phyloP scores from a whole-genome alignment of 352 stramenopile species.

The Globisporangium lucens region DNA sequence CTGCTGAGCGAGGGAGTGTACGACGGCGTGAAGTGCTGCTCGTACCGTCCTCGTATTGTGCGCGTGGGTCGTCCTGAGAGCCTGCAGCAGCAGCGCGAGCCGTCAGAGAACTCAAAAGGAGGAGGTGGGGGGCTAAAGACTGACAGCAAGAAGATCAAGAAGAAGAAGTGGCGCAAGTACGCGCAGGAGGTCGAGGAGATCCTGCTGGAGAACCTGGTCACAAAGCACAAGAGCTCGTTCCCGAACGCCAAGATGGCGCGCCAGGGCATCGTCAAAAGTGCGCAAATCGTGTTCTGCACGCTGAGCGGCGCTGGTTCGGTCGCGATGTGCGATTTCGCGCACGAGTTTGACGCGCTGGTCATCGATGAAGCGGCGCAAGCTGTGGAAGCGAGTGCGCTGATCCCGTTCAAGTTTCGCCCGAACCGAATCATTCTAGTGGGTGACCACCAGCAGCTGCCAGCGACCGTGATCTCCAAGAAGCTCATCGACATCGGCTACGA shows the following conservation, averaged over 20 bases:
- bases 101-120: constrained; percentile 23
- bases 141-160: constrained; percentile 43
- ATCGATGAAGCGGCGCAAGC: constrained; percentile 98
- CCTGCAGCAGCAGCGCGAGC: constrained; percentile 30
- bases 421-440: constrained; percentile 83
- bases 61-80: constrained; percentile 65
- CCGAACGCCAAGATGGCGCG: constrained; percentile 49
- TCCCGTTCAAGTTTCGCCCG: constrained; percentile 93
- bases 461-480: constrained; percentile 95
- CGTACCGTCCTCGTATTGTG: constrained; percentile 65
- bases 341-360: constrained; percentile 95
- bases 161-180: constrained; percentile 76
- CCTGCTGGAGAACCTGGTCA: constrained; percentile 63
- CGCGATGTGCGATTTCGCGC: constrained; percentile 85
- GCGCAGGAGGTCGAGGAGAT: constrained; percentile 68
- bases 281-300: constrained; percentile 84
- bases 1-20: constrained; percentile 64
- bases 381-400: constrained; percentile 95
- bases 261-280: constrained; percentile 67
- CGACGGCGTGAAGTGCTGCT: constrained; percentile 40
- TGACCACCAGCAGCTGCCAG: constrained; percentile 97
- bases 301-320: constrained; percentile 76
- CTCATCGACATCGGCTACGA: constrained; percentile 85
- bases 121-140: constrained; percentile 10
- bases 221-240: constrained; percentile 59